Evolutionary conservation across 2,329 filamentous ascomycete genomes (phyloP).

Genomic region (Ambrosiella cleistominuta): DNA sequence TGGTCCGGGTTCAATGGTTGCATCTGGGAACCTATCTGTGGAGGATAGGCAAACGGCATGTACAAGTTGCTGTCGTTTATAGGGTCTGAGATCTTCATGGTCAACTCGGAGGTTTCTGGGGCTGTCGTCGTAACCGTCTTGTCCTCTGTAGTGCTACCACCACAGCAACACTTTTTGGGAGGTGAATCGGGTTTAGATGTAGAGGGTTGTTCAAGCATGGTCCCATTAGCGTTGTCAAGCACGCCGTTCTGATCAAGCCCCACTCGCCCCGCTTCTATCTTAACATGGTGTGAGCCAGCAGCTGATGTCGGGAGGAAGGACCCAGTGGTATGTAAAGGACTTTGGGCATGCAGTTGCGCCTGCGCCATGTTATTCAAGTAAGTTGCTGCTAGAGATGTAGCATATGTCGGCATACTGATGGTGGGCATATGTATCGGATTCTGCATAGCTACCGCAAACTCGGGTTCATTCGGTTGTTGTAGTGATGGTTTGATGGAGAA

Average conservation of each 20-base stretch:
- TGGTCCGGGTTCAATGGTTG: slow-evolving; percentile 37
- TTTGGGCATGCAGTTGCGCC: not conserved
- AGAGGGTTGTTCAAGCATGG: not conserved
- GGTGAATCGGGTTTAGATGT: not conserved
- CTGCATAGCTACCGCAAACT: not conserved
- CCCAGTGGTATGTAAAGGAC: not conserved
- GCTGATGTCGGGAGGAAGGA: not conserved
- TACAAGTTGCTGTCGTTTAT: slow-evolving; percentile 22
- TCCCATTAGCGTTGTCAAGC: slow-evolving; percentile 1
- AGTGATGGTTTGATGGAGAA: slow-evolving; percentile 16
- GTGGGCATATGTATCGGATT: slow-evolving; percentile 7
- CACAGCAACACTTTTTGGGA: slow-evolving; percentile 15
- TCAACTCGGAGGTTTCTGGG: not conserved
- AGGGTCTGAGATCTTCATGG: slow-evolving; percentile 14
- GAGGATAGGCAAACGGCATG: slow-evolving; percentile 30
- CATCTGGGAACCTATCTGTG: slow-evolving; percentile 36
- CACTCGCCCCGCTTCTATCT: slow-evolving; percentile 1
- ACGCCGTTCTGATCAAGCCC: not conserved
- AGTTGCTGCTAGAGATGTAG: not conserved
- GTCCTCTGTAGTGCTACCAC: slow-evolving; percentile 10
- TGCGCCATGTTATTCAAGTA: slow-evolving; percentile 4
- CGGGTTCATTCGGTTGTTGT: slow-evolving; percentile 11
- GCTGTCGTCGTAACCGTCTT: slow-evolving; percentile 1
- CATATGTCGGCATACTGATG: slow-evolving; percentile 9
- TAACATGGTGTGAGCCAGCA: not conserved